Evolutionary conservation across 2,329 filamentous ascomycete species (phyloP), one percentile per base, ranked within the genome.

Genomic region (Exophiala sp.): DNA sequence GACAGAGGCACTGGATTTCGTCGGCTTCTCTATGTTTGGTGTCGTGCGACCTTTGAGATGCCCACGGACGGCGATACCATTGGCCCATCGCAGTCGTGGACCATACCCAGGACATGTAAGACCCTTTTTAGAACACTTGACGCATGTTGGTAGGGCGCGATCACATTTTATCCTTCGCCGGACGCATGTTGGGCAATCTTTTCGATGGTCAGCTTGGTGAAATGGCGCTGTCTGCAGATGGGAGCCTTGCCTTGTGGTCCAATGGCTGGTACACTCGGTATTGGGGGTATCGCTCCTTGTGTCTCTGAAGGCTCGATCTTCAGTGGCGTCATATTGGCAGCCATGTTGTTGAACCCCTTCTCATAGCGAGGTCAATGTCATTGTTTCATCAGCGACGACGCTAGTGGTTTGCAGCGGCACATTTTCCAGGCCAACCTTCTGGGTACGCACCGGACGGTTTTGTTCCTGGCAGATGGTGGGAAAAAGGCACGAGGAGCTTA

Each of bases 91-190:
- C 36, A 65, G 50, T 34, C 57, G 51, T 11, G 62, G 45, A 3
- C 64, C 63, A 47, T 66, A 66, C 1, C 64, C 64, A 2, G 64
- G 64, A 44, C 64, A 66, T 16, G 54, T 41, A n/a, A 63, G 54
- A 33, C 53, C 58, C 8, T 65, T 65, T n/a, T 62, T 63, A 7
- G 49, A 50, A 45, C 64, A 66, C 55, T 66, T 66, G 12, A 54
- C 36, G 48, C 64, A 66, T 18, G 33, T 45, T 8, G 65, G 64
- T 5, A 63, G 51, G 2, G 56, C 58, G 46, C 65, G 50, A 52
- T 66, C 65, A 48, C 65, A 66, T 7, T 59, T 53, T 35, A 66
- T 66, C 14, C 64, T 59, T 24, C 65, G 62, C 29, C 45, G 40
- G 16, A 42, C 40, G 29, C 41, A 43, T 32, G 41, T 43, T 12